phyloP scores from a whole-genome alignment of 495 filamentous ascomycete species.

The Penicillium waksmanii region DNA sequence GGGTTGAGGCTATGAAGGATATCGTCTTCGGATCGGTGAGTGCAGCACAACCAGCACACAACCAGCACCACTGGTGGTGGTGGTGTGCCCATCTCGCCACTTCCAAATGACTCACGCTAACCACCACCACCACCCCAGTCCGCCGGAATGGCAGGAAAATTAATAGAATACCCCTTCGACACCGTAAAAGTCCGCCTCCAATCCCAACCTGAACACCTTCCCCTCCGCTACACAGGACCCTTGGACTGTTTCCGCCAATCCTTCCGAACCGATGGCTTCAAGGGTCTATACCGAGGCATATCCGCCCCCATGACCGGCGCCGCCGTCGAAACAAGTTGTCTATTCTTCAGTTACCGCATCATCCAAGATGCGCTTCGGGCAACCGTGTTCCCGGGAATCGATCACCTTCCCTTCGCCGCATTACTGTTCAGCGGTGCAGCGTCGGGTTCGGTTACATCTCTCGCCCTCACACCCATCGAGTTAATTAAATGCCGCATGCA shows the following conservation, averaged over 20 bases:
- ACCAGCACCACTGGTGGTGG: too few relatives aligned
- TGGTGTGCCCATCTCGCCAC: not conserved
- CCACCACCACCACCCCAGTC: constrained; percentile 45
- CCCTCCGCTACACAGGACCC: constrained; percentile 82
- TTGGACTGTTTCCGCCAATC: constrained; percentile 93
- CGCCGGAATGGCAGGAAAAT: constrained; percentile 90
- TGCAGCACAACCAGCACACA: constrained; percentile 9
- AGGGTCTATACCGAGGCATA: constrained; percentile 90
- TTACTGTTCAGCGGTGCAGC: constrained; percentile 78
- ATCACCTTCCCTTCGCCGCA: constrained; percentile 69
- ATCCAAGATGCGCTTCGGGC: constrained; percentile 69
- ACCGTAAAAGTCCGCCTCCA: constrained; percentile 85
- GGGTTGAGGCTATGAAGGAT: constrained; percentile 75
- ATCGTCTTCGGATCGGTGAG: constrained; percentile 82
- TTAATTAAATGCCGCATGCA: constrained; percentile 99
- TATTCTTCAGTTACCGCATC: constrained; percentile 87
- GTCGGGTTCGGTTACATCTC: constrained; percentile 86
- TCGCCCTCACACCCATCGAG: constrained; percentile 93
- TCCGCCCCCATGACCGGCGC: constrained; percentile 89
- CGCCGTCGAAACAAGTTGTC: constrained; percentile 87
- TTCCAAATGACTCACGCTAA: constrained; percentile 13
- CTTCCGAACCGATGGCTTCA: constrained; percentile 67
- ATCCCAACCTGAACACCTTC: constrained; percentile 78
- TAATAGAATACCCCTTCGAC: constrained; percentile 98
- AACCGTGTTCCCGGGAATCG: constrained; percentile 52